phyloP scores from a whole-genome alignment of 768 basidiomycete genomes.

The Candolleomyces eurysporus region DNA sequence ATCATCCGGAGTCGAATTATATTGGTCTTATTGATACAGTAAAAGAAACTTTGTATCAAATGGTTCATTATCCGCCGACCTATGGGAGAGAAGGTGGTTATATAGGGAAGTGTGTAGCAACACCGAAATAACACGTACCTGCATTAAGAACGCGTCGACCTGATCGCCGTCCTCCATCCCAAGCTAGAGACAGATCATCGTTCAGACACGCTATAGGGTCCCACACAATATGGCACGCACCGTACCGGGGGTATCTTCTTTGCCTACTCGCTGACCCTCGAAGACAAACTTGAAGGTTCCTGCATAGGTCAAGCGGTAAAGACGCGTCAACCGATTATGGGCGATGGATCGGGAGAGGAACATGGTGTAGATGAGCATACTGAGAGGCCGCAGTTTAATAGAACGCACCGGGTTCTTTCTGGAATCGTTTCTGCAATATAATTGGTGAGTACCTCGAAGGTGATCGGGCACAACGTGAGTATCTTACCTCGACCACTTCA shows the following conservation, averaged over 20 bases:
- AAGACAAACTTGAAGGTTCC: slow-evolving; percentile 64
- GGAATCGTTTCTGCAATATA: slow-evolving; percentile 50
- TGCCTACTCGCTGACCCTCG: slow-evolving; percentile 48
- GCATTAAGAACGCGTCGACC: slow-evolving; percentile 58
- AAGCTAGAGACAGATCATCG: slow-evolving; percentile 29
- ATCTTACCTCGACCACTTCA: slow-evolving; percentile 60
- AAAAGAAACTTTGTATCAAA: neutral
- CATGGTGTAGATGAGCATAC: neutral
- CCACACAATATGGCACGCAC: slow-evolving; percentile 32
- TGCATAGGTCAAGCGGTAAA: slow-evolving; percentile 18
- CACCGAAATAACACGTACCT: slow-evolving; percentile 35
- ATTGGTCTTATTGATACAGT: too few species aligned
- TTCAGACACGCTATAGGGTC: neutral
- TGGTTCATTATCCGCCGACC: neutral
- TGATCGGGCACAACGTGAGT: neutral
- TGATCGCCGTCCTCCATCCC: slow-evolving; percentile 63
- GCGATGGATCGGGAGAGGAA: neutral
- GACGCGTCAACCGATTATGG: neutral
- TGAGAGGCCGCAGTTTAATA: neutral
- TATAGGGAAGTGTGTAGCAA: neutral
- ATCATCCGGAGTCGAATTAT: too few species aligned
- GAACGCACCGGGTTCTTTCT: slow-evolving; percentile 50
- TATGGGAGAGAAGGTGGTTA: neutral
- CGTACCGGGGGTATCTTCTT: slow-evolving; percentile 51
- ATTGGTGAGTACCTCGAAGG: neutral